A percentile compares a stretch with the other conserved stretches of the same genome.
These are phyloP conservation scores for Globisporangium solare DNA, from an alignment of 352 stramenopile species.

Conservation along the genomic window DNA sequence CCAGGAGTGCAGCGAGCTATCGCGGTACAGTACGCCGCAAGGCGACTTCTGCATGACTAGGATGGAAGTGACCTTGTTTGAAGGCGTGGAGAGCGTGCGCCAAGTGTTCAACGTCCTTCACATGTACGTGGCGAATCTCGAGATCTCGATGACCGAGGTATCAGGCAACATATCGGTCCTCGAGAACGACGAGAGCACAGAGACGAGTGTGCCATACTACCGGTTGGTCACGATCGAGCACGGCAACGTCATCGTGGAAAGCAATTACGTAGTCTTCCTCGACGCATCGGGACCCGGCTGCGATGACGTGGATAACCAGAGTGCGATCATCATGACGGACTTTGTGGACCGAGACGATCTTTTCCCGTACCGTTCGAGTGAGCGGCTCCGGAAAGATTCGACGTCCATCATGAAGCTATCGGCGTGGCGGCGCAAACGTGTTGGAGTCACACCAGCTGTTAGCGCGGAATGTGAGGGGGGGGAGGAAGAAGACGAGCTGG, in stretches of 20 bases:
- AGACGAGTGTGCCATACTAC: conserved; percentile 2
- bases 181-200: conserved; percentile 23
- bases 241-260: background rate
- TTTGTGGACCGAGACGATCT: conserved; percentile 15
- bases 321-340: conserved; percentile 3
- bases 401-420: conserved; percentile 10
- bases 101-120: conserved; percentile 35
- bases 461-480: too few species aligned
- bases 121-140: conserved; percentile 39
- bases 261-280: conserved; percentile 7
- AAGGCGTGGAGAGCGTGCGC: conserved; percentile 19
- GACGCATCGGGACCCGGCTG: conserved; percentile 8
- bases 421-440: background rate
- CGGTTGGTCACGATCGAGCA: background rate
- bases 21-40: conserved; percentile 24
- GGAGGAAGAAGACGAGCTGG: background rate
- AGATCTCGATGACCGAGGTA: conserved; percentile 34
- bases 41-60: conserved; percentile 23
- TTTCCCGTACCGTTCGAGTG: conserved; percentile 10
- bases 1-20: conserved; percentile 24
- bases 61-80: conserved; percentile 37
- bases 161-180: conserved; percentile 34
- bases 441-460: too few species aligned
- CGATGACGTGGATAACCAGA: background rate
- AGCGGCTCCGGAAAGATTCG: conserved; percentile 23